A percentile compares a stretch with the other conserved stretches of the same genome.
Evolutionary conservation across 331 rosid genomes (phyloP).

Genomic region (Quercus lobata): DNA sequence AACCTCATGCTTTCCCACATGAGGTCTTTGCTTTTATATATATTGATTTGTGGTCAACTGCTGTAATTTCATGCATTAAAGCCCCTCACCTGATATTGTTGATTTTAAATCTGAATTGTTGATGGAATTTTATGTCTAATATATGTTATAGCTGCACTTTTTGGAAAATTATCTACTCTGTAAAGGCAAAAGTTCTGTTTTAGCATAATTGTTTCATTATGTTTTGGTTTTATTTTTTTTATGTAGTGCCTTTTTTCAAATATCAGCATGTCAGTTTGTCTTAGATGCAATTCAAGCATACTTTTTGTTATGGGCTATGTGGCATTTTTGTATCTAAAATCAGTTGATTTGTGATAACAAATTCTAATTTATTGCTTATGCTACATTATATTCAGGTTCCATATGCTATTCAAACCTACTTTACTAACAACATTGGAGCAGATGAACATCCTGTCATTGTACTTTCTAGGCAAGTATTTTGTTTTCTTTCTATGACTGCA

Average conservation of each 20-base stretch:
- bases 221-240: background rate
- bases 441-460: conserved; percentile 76
- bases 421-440: conserved; percentile 55
- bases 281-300: background rate
- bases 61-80: background rate
- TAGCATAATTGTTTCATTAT: background rate
- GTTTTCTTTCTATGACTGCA: background rate
- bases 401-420: conserved; percentile 59
- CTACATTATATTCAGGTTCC: conserved; percentile 65
- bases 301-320: background rate
- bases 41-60: background rate
- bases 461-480: conserved; percentile 68
- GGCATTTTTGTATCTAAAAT: background rate
- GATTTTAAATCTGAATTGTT: background rate
- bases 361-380: conserved; percentile 25
- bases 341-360: background rate
- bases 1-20: too few species aligned
- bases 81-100: background rate
- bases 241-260: background rate
- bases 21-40: too few species aligned
- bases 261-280: background rate
- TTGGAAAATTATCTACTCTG: background rate
- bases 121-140: background rate
- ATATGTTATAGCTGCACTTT: background rate
- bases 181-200: background rate